Evolutionary conservation across 2,329 filamentous ascomycete genomes (phyloP).

Genomic region (Fonsecaea nubica): DNA sequence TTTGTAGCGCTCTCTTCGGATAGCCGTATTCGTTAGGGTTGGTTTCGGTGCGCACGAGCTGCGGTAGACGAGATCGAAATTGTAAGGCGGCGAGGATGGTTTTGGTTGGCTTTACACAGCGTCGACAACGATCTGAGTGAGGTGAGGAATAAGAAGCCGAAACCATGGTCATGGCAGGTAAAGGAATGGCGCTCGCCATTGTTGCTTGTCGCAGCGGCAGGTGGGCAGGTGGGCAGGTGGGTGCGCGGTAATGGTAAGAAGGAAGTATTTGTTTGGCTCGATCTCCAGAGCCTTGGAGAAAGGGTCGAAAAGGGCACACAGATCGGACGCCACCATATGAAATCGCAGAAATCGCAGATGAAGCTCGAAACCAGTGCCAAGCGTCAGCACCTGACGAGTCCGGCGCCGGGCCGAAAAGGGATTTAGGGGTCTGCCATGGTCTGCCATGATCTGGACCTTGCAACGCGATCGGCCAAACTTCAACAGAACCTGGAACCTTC

Average conservation of each 20-base stretch:
- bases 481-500: slow-evolving; percentile 2
- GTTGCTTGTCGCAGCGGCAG: slow-evolving; percentile 14
- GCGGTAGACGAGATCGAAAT: slow-evolving; percentile 4
- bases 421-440: neutral
- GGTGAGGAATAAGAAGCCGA: slow-evolving; percentile 16
- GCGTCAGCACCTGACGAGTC: slow-evolving; percentile 14
- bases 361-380: slow-evolving; percentile 15
- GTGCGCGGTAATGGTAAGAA: slow-evolving; percentile 8
- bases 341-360: slow-evolving; percentile 9
- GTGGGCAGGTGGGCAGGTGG: slow-evolving; percentile 10
- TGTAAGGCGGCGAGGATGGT: slow-evolving; percentile 1
- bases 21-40: neutral
- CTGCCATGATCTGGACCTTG: slow-evolving; percentile 12
- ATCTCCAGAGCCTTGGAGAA: slow-evolving; percentile 31
- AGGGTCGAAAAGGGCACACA: slow-evolving; percentile 20
- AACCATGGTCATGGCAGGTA: slow-evolving; percentile 4
- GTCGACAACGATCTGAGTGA: slow-evolving; percentile 15
- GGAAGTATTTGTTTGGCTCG: slow-evolving; percentile 33
- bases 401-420: slow-evolving; percentile 4
- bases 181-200: slow-evolving; percentile 24
- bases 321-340: slow-evolving; percentile 27
- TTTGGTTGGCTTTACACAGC: neutral
- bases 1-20: neutral
- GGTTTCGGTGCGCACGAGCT: neutral
- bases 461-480: slow-evolving; percentile 2